Base-by-base conservation (phyloP, 2,329 filamentous ascomycete species). In the Clonostachys rosea region DNA sequence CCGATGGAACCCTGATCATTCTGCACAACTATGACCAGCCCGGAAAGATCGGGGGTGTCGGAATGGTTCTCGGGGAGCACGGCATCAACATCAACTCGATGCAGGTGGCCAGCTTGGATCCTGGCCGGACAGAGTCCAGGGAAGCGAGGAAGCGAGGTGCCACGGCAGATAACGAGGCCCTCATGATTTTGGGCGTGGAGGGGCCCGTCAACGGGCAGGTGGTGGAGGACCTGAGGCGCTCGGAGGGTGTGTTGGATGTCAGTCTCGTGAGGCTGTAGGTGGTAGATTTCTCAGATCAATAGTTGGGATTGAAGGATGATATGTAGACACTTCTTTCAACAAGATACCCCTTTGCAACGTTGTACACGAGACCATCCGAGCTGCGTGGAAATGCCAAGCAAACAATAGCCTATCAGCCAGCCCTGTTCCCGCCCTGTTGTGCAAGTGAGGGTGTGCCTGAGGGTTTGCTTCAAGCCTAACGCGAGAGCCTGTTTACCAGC, bases 161-260 rank as follows among this genome's bases (percentile, higher is more conserved):
- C 45, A 55, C 59, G 30, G 67, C 63, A 30, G 69, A 64, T 43
- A 81, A 83, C 40, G 89, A 92, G 66, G 88, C 89, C 10, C 66
- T 92, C 54, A 92, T 92, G 88, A 91, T 92, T 56, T 56, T 92
- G 44, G 86, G 88, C 1, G 81, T 92, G 10, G 83, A 87, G 57
- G 78, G 80, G 3, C 72, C 75, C 5, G 81, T 91, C 16, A 76
- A 75, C 0, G 75, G 76, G 46, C 75, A 81, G 34, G 71, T 82
- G 6, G 54, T 80, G 41, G 66, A 68, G 6, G 75, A 74, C 17
- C 58, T 83, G 56, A 65, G 64, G 24, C 66, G 60, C 45, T 67
- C 72, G 1, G 73, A 79, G 52, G 79, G 79, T 6, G 78, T 83
- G 41, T 59, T 83, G 49, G 64, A 79, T 54, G 78, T 82, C 42